These are phyloP conservation scores for Calycina herbarum DNA, from an alignment of 2,329 filamentous ascomycete genomes.

Conservation along the genomic window DNA sequence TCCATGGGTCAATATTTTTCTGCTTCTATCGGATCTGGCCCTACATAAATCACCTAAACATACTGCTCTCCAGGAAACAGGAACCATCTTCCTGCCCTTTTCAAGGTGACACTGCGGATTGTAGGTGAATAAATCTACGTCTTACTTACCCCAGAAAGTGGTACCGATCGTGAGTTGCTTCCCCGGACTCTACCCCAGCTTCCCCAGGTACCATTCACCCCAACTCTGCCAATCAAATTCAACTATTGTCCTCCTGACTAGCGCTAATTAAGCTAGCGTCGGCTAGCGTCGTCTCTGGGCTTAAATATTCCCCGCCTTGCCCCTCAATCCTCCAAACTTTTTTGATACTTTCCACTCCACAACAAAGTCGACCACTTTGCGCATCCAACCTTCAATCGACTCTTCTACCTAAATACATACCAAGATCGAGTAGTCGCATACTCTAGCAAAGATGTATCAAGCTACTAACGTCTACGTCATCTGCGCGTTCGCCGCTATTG, in stretches of 20 bases:
- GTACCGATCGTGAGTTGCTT: neutral
- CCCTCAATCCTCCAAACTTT: neutral
- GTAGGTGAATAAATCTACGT: neutral
- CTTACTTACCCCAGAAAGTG: neutral
- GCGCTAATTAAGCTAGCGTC: neutral
- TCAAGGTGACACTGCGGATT: neutral
- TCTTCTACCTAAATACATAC: neutral
- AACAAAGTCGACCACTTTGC: neutral
- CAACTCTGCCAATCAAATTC: neutral
- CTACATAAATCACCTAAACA: neutral
- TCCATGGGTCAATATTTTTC: neutral
- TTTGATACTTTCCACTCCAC: neutral
- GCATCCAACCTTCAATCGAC: neutral
- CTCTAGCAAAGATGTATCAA: slow-evolving; percentile 29
- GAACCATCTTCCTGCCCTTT: neutral
- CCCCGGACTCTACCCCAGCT: neutral
- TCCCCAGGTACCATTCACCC: neutral
- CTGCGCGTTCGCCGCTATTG: slow-evolving; percentile 62
- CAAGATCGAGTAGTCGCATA: slow-evolving; percentile 7
- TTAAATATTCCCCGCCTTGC: neutral
- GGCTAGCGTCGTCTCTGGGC: neutral
- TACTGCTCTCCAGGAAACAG: neutral
- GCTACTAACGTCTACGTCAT: slow-evolving; percentile 58
- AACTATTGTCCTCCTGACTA: neutral
- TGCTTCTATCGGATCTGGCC: neutral